Conservation (phyloP, 108 stramenopile genomes). For the Conticribra weissflogii region DNA sequence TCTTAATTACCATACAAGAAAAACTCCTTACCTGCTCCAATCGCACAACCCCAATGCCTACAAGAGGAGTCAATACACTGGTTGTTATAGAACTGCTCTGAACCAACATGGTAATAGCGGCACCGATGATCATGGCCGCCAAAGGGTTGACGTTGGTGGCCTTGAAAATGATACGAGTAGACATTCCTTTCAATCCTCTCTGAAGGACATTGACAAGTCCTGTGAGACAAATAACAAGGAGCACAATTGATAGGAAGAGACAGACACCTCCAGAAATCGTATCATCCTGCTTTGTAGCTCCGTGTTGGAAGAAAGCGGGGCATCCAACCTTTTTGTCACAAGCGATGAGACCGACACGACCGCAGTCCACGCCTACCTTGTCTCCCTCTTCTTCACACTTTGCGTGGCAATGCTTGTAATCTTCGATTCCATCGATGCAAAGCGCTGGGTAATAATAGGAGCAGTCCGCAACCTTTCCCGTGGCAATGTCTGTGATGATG, state of each 20-base stretch:
- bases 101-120: slow-evolving; percentile 81
- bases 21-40: too few species aligned
- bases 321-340: slow-evolving; percentile 69
- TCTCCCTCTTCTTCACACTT: slow-evolving; percentile 11
- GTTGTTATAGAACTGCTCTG: slow-evolving; percentile 86
- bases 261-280: slow-evolving; percentile 68
- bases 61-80: slow-evolving; percentile 81
- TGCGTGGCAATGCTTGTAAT: slow-evolving; percentile 44
- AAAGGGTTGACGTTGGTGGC: slow-evolving; percentile 87
- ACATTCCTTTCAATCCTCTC: slow-evolving; percentile 72
- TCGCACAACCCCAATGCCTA: slow-evolving; percentile 67
- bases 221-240: slow-evolving; percentile 76
- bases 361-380: slow-evolving; percentile 5
- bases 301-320: slow-evolving; percentile 80
- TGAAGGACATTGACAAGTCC: slow-evolving; percentile 82
- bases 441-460: slow-evolving; percentile 62
- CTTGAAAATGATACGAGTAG: slow-evolving; percentile 84
- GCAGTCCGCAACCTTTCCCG: slow-evolving; percentile 42
- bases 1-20: too few species aligned
- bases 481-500: too few species aligned
- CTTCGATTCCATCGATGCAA: slow-evolving; percentile 41
- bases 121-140: slow-evolving; percentile 77
- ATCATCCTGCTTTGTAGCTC: slow-evolving; percentile 70
- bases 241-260: slow-evolving; percentile 72
- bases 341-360: slow-evolving; percentile 61